These are phyloP conservation scores for Areca catechu DNA, from an alignment of 176 grass and related monocot genomes.

Conservation along the genomic window DNA sequence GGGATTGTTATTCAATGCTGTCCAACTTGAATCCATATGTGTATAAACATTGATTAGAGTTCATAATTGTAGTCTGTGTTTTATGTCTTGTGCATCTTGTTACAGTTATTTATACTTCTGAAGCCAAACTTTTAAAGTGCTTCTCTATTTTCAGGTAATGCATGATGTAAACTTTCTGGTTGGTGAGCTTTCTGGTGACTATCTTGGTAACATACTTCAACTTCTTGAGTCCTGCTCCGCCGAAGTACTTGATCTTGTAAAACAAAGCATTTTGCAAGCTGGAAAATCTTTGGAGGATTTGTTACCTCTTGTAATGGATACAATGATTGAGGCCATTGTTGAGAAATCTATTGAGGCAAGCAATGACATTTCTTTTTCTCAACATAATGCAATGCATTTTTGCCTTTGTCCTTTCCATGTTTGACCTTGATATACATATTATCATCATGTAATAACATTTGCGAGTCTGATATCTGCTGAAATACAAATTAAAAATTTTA, in stretches of 20 bases:
- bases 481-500: too few relatives aligned
- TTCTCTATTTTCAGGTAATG: constrained; percentile 56
- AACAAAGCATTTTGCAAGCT: constrained; percentile 76
- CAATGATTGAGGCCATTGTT: constrained; percentile 73
- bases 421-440: too few relatives aligned
- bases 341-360: constrained; percentile 90
- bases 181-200: constrained; percentile 53
- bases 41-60: too few relatives aligned
- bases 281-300: constrained; percentile 55
- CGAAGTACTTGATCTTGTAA: constrained; percentile 69
- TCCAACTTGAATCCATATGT: too few relatives aligned
- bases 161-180: constrained; percentile 61
- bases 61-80: neutral
- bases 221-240: constrained; percentile 53
- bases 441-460: too few relatives aligned
- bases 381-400: too few relatives aligned
- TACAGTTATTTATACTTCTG: neutral
- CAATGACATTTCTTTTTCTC: neutral
- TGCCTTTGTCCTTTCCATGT: neutral
- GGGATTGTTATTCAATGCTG: too few relatives aligned
- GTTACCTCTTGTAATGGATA: constrained; percentile 70
- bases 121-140: neutral
- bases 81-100: neutral
- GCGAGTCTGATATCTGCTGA: too few relatives aligned
- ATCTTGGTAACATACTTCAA: constrained; percentile 47